These are phyloP conservation scores for Sequoia sempervirens DNA, from an alignment of 75 land plant genomes.

Conservation along the genomic window DNA sequence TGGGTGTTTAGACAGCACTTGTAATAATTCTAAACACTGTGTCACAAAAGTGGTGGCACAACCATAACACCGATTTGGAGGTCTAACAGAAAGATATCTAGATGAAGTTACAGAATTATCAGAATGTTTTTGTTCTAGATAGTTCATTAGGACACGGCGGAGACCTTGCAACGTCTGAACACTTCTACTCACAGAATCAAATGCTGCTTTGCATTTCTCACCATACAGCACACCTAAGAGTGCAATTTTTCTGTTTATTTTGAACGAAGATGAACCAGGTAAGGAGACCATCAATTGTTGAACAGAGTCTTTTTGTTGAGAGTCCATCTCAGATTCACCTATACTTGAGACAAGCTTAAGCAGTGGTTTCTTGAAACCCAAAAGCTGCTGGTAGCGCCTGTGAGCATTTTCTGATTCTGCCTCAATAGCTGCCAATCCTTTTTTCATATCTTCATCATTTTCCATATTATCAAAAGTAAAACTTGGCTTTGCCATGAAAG, in stretches of 20 bases:
- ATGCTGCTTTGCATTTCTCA: slow-evolving; percentile 98
- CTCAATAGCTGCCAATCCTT: slow-evolving; percentile 95
- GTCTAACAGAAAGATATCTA: slow-evolving; percentile 46
- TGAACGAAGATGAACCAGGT: slow-evolving; percentile 91
- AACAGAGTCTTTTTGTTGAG: slow-evolving; percentile 92
- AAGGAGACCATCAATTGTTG: slow-evolving; percentile 97
- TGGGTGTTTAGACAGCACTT: slow-evolving; percentile 77
- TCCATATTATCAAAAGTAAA: slow-evolving; percentile 94
- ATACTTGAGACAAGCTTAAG: slow-evolving; percentile 98
- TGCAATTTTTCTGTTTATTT: slow-evolving; percentile 94
- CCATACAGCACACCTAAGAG: slow-evolving; percentile 97
- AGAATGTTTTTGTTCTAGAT: slow-evolving; percentile 74
- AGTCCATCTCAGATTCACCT: slow-evolving; percentile 94
- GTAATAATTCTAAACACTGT: slow-evolving; percentile 90
- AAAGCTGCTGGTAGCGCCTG: slow-evolving; percentile 90
- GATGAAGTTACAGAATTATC: slow-evolving; percentile 28
- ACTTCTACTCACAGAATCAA: slow-evolving; percentile 99
- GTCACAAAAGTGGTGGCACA: slow-evolving; percentile 95
- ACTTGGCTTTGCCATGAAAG: slow-evolving; percentile 98
- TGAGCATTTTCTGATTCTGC: slow-evolving; percentile 99
- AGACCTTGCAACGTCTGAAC: slow-evolving; percentile 98
- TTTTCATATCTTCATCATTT: slow-evolving; percentile 99
- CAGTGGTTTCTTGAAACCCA: slow-evolving; percentile 96
- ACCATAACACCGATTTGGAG: slow-evolving; percentile 93
- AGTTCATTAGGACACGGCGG: slow-evolving; percentile 80